Evolutionary conservation across 2,329 filamentous ascomycete species (phyloP).

Genomic region (Diplodia corticola): DNA sequence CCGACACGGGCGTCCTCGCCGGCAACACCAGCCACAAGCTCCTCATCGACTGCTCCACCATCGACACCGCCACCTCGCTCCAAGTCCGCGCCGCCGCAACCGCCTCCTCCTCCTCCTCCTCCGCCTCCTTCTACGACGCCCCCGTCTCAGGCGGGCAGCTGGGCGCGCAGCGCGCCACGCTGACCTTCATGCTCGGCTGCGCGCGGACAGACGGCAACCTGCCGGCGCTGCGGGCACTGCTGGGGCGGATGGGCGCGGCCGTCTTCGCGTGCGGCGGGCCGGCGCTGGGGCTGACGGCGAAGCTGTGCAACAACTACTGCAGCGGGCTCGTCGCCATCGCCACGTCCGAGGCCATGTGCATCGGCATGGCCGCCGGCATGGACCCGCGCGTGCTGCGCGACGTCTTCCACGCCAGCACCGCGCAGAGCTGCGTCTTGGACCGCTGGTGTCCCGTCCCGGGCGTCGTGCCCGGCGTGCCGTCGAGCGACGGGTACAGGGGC

Average conservation of each 20-base stretch:
- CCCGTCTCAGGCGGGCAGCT: constrained; percentile 56
- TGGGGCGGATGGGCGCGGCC: constrained; percentile 55
- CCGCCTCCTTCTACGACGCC: constrained; percentile 53
- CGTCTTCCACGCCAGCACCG: constrained; percentile 54
- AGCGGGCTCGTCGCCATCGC: constrained; percentile 61
- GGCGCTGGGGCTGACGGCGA: constrained; percentile 58
- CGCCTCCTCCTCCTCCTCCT: constrained; percentile 41
- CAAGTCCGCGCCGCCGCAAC: constrained; percentile 45
- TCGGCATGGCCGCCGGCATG: constrained; percentile 60
- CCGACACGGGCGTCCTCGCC: constrained; percentile 45
- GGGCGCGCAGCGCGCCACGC: constrained; percentile 53
- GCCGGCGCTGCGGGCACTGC: constrained; percentile 44
- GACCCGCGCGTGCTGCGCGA: constrained; percentile 55
- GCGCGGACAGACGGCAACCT: constrained; percentile 49
- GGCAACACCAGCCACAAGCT: constrained; percentile 48
- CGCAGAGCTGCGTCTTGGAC: constrained; percentile 55
- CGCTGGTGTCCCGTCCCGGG: constrained; percentile 54
- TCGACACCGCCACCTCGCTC: constrained; percentile 55
- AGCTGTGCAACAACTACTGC: constrained; percentile 63
- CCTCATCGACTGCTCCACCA: constrained; percentile 58
- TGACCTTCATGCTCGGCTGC: constrained; percentile 59
- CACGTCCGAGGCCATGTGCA: constrained; percentile 59
- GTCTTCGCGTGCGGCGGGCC: constrained; percentile 59
- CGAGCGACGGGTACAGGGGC: constrained; percentile 51
- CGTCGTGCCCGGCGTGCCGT: constrained; percentile 34